Evolutionary conservation across 371 early-diverging fungal species (phyloP), one percentile per base, ranked within the genome.

Genomic region (Mucor lusitanicus): DNA sequence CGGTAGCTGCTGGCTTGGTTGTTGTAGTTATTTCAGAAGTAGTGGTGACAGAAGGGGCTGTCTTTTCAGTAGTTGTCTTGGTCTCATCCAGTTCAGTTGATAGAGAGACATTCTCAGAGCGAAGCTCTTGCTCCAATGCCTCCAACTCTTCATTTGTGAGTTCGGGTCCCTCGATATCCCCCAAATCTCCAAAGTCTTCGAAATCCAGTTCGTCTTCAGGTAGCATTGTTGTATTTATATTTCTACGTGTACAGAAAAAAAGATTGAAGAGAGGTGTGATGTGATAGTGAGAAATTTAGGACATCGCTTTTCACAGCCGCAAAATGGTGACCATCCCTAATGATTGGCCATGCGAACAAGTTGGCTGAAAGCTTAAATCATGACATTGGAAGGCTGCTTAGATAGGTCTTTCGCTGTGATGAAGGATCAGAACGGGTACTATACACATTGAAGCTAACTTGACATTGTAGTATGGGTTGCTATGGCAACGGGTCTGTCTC

Each of bases 131-230:
- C 3, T 53, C 69, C 2, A 68, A 28, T 17, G 53, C 63, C 40
- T 68, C 69, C 19, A 68, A 19, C 13, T 68, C 69, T 68, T 68
- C 69, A 9, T 46, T 53, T 3, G 69, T 68, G 13, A 68, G 32
- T 8, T 30, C 59, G n/a, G 37, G 32, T 6, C 64, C 42, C 19
- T 64, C 69, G 17, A 59, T 33, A 30, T 58, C 69, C 39, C 53
- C 64, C 64, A 68, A 63, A 11, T 63, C 69, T 63, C 64, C 64
- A 54, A 68, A 63, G 12, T 63, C 69, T 23, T 68, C 69, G 63
- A 68, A 68, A 54, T 68, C 69, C 39, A 68, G 37, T 39, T 68
- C 69, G 27, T 68, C 69, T 30, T 68, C 69, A 35, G 63, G 37
- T 19, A 68, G 42, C 69, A 68, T 68, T 27, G 48, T 32, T n/a